Conservation (phyloP, 2,329 filamentous ascomycete species). For the Thermomyces lanuginosus region DNA sequence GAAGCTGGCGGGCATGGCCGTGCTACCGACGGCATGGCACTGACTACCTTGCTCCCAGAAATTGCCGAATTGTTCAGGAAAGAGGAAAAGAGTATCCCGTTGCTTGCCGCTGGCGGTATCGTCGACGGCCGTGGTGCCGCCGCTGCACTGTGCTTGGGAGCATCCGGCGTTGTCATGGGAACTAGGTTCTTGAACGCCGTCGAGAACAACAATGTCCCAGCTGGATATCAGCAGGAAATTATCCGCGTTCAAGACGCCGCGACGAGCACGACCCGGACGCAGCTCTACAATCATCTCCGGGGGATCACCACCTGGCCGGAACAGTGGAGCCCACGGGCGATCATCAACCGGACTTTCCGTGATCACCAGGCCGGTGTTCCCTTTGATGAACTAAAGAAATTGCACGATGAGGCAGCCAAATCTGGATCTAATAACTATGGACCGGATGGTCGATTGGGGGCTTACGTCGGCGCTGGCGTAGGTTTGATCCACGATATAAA, state of each 20-base stretch:
- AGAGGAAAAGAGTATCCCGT: constrained; percentile 18
- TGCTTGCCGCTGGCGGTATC: constrained; percentile 40
- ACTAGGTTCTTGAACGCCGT: constrained; percentile 44
- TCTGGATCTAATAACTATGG: constrained; percentile 33
- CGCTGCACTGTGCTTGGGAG: constrained; percentile 36
- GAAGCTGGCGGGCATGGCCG: constrained; percentile 42
- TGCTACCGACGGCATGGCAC: constrained; percentile 28
- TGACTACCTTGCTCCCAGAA: constrained; percentile 38
- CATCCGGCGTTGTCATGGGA: constrained; percentile 42
- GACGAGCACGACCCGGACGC: constrained; percentile 33
- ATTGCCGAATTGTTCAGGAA: constrained; percentile 38
- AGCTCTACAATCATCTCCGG: constrained; percentile 39
- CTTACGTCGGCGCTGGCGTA: constrained; percentile 34
- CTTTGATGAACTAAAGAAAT: constrained; percentile 31
- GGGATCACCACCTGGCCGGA: constrained; percentile 45
- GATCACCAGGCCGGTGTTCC: constrained; percentile 27
- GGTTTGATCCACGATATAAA: constrained; percentile 30
- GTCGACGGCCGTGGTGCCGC: constrained; percentile 36
- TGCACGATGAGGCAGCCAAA: constrained; percentile 27
- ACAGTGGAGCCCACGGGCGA: constrained; percentile 41
- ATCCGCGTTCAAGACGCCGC: constrained; percentile 37
- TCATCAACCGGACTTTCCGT: constrained; percentile 40
- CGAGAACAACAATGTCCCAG: constrained; percentile 35
- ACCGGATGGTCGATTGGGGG: constrained; percentile 32
- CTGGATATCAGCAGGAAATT: constrained; percentile 37